Evolutionary conservation across 805 yeast genomes (phyloP).

Genomic region (Ogataea ramenticola): DNA sequence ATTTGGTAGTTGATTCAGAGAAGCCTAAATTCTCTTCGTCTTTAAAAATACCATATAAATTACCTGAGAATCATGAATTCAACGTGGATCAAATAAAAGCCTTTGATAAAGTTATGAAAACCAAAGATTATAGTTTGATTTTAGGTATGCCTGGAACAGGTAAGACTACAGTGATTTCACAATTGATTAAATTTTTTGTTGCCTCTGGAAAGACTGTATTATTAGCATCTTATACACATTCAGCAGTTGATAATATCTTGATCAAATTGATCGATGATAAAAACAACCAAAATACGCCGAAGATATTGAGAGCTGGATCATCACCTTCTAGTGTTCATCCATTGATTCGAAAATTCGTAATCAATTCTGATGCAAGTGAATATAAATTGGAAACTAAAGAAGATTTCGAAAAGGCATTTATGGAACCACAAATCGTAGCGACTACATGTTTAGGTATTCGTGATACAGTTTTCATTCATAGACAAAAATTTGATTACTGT

Average conservation of each 20-base stretch:
- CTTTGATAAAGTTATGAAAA: conserved; percentile 50
- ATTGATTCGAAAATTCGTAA: conserved; percentile 45
- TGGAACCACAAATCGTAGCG: conserved; percentile 71
- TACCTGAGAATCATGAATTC: conserved; percentile 25
- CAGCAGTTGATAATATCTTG: conserved; percentile 92
- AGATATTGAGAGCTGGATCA: conserved; percentile 68
- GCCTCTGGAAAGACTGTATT: conserved; percentile 58
- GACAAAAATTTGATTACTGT: conserved; percentile 75
- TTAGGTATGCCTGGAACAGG: conserved; percentile 99
- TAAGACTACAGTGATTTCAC: conserved; percentile 83
- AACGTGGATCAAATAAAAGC: conserved; percentile 73
- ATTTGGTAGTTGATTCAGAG: conserved; percentile 45
- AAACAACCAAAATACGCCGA: conserved; percentile 31
- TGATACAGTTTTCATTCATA: conserved; percentile 49
- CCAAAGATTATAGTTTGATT: conserved; percentile 72
- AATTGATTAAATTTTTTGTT: conserved; percentile 56
- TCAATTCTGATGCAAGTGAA: conserved; percentile 29
- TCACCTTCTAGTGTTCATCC: conserved; percentile 51
- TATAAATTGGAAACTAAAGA: conserved; percentile 26
- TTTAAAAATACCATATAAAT: conserved; percentile 11
- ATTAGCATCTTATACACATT: conserved; percentile 83
- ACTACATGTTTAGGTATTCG: conserved; percentile 77
- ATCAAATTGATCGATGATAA: conserved; percentile 50
- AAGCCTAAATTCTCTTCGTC: conserved; percentile 33
- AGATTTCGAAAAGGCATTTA: conserved; percentile 40